These are phyloP conservation scores for Lentinus brumalis DNA, from an alignment of 768 basidiomycete genomes.

Conservation along the genomic window DNA sequence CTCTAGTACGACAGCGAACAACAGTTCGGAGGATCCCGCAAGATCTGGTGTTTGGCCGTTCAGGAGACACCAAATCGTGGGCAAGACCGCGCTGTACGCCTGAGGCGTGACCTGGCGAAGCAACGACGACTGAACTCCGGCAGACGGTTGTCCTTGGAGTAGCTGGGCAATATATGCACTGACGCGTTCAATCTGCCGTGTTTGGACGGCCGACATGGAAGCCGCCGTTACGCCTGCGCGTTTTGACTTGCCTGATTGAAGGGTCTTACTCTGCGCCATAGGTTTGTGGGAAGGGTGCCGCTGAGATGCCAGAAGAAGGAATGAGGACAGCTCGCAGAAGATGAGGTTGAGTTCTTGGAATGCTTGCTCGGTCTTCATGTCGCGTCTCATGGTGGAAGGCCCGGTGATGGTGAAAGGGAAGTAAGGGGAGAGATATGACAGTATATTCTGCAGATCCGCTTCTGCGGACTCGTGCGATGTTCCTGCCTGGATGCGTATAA, in stretches of 20 bases:
- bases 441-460: conserved; percentile 56
- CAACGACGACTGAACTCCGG: conserved; percentile 27
- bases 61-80: conserved; percentile 77
- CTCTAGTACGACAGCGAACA: conserved; percentile 60
- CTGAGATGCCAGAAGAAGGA: conserved; percentile 48
- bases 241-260: neutral
- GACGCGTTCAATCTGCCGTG: conserved; percentile 50
- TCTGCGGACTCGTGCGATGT: conserved; percentile 30
- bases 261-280: neutral
- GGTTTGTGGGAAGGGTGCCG: conserved; percentile 1
- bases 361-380: conserved; percentile 65
- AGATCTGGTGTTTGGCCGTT: conserved; percentile 32
- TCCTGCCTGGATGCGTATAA: conserved; percentile 3
- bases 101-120: conserved; percentile 52
- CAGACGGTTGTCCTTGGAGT: conserved; percentile 48
- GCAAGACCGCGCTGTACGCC: conserved; percentile 69
- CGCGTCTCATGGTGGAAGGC: conserved; percentile 38
- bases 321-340: conserved; percentile 76
- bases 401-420: conserved; percentile 70
- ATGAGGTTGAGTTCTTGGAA: conserved; percentile 74
- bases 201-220: conserved; percentile 9
- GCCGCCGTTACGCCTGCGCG: neutral
- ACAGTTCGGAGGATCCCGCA: conserved; percentile 27
- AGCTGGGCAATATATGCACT: conserved; percentile 61
- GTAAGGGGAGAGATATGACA: conserved; percentile 77